A percentile compares a stretch with the other conserved stretches of the same genome.
phyloP scores from a whole-genome alignment of 2,329 filamentous ascomycete species.

The Fusarium phyllophilum region DNA sequence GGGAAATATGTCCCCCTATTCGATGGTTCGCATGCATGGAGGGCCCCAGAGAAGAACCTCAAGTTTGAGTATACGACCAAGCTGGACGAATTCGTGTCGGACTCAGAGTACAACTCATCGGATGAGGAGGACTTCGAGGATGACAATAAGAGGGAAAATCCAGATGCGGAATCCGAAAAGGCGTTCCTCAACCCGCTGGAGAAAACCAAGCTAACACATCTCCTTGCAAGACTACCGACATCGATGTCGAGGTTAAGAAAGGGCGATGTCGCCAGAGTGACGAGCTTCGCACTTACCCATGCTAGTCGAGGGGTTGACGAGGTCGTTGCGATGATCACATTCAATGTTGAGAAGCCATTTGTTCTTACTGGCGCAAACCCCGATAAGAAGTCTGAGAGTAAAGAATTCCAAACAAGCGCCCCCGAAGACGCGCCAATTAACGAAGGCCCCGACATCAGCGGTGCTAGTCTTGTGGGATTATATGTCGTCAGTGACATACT shows the following conservation, averaged over 20 bases:
- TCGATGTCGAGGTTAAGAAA: slow-evolving; percentile 78
- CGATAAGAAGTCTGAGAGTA: slow-evolving; percentile 54
- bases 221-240: slow-evolving; percentile 84
- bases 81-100: slow-evolving; percentile 82
- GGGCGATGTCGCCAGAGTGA: slow-evolving; percentile 86
- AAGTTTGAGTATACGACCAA: slow-evolving; percentile 82
- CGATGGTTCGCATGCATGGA: slow-evolving; percentile 81
- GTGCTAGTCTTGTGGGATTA: slow-evolving; percentile 80
- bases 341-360: slow-evolving; percentile 83
- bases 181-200: slow-evolving; percentile 83
- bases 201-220: slow-evolving; percentile 84
- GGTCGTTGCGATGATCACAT: slow-evolving; percentile 87
- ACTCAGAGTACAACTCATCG: slow-evolving; percentile 86
- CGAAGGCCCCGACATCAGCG: slow-evolving; percentile 70
- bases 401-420: slow-evolving; percentile 42
- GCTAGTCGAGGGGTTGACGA: slow-evolving; percentile 87
- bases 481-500: slow-evolving; percentile 84
- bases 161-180: slow-evolving; percentile 59
- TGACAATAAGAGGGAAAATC: slow-evolving; percentile 62
- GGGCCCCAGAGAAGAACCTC: slow-evolving; percentile 76
- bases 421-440: slow-evolving; percentile 53
- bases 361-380: slow-evolving; percentile 77
- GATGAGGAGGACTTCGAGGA: slow-evolving; percentile 81
- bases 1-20: slow-evolving; percentile 74
- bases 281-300: slow-evolving; percentile 89